A percentile compares a stretch with the other conserved stretches of the same genome.
phyloP scores from a whole-genome alignment of 2,329 filamentous ascomycete genomes.

The Chrysosporium keratinophilum region DNA sequence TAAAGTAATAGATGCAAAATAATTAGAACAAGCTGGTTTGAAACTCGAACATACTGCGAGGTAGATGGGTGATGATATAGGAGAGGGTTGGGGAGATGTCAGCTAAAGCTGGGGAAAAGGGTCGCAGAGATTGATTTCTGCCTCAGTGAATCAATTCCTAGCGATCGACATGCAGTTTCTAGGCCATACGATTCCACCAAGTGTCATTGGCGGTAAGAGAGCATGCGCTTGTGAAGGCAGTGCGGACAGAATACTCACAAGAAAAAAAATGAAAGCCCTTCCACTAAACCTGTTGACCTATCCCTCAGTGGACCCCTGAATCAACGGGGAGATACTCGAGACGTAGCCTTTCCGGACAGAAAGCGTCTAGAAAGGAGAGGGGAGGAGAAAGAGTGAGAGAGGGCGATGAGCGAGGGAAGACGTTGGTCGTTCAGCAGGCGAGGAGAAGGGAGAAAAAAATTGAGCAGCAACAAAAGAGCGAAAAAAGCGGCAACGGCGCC shows the following conservation, averaged over 20 bases:
- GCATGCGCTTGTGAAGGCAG: neutral
- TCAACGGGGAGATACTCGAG: constrained; percentile 3
- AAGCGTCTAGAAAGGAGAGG: constrained; percentile 13
- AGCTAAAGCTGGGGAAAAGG: neutral
- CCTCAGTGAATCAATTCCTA: neutral
- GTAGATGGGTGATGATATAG: neutral
- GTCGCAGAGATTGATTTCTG: neutral
- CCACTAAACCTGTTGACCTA: neutral
- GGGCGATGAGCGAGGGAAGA: constrained; percentile 21
- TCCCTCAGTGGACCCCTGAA: constrained; percentile 3
- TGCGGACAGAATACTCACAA: neutral
- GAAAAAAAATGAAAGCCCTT: neutral
- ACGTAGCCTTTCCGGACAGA: neutral
- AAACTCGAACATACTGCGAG: neutral
- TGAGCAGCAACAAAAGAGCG: constrained; percentile 4
- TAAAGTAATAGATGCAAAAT: neutral
- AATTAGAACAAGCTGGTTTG: neutral
- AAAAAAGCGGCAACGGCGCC: constrained; percentile 12
- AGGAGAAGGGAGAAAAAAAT: constrained; percentile 19
- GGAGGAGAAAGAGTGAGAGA: constrained; percentile 18
- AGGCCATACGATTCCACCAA: neutral
- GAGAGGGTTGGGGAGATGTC: neutral
- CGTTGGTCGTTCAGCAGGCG: constrained; percentile 18
- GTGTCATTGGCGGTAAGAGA: constrained; percentile 2
- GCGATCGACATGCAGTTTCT: constrained; percentile 4